Evolutionary conservation across 164 flowering plant species (phyloP).

Genomic region (Kalanchoe fedtschenkoi): DNA sequence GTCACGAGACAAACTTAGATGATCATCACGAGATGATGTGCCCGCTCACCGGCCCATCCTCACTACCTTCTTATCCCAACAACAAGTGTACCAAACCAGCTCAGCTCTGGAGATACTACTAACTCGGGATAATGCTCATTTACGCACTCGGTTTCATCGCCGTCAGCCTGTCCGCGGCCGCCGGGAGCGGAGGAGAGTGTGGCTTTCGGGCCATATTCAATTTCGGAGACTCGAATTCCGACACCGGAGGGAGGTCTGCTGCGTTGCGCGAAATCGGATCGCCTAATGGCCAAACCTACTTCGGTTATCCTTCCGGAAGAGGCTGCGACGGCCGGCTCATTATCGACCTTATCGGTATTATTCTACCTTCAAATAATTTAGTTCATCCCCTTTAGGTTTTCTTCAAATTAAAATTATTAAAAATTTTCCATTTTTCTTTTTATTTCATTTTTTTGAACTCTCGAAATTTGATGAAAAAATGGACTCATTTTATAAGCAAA

Average conservation of each 20-base stretch:
- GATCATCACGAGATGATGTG: neutral
- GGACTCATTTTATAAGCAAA: no score
- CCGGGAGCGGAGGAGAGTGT: constrained; percentile 9
- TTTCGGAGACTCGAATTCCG: constrained; percentile 45
- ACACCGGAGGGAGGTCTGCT: constrained; percentile 31
- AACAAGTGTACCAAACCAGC: neutral
- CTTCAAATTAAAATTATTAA: no score
- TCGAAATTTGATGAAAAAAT: no score
- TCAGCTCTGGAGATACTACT: neutral
- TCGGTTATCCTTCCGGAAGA: constrained; percentile 29
- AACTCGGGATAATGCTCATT: neutral
- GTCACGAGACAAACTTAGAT: neutral
- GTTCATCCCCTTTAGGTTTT: no score
- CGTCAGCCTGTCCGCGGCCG: neutral
- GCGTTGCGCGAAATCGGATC: constrained; percentile 15
- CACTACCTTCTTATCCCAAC: neutral
- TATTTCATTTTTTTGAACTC: no score
- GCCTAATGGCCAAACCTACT: constrained; percentile 30
- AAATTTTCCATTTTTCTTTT: no score
- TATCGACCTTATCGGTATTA: constrained; percentile 34
- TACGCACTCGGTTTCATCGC: neutral
- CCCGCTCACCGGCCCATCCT: neutral
- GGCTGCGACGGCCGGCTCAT: constrained; percentile 39
- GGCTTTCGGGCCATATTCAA: constrained; percentile 36
- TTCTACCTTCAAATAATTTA: neutral